Base-by-base conservation (phyloP, 2,329 filamentous ascomycete species). In the Penicillium brasilianum region DNA sequence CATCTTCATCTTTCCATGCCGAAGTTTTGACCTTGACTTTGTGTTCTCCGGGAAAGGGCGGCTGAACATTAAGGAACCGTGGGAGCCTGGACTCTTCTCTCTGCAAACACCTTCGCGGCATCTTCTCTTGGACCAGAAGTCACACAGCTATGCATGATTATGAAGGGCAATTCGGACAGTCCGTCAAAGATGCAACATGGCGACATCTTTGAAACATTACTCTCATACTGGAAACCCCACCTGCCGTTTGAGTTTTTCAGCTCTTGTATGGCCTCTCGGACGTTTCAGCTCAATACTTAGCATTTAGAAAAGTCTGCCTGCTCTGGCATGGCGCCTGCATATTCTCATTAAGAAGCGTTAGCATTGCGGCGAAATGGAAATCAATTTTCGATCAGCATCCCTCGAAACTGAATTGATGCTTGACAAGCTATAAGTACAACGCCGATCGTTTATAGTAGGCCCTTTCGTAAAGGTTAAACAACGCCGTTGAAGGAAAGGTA, bases 281-380 rank as follows among this genome's bases (percentile, higher is more conserved):
- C 25, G 14, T 48, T 30, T 16, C 13, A 9, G 44, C 28, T 22
- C 14, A 14, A 28, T 25, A 30, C 11, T 13, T 46, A 20, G 14
- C 46, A 34, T 50, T 28, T 50, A 55, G 22, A 46, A 51, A 54
- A 55, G 28, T 54, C 51, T 32, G 41, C 54, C 56, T 52, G 41
- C 22, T 22, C 32, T 11, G 36, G 44, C 48, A 55, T 48, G 49
- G 58, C 59, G 11, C 52, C 32, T 51, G 53, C 60, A 63, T 61
- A 61, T 57, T 59, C 25, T n/a, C 32, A 60, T 55, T 53, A 59
- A 57, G 13, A 55, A 43, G 58, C 58, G 60, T 61, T 61, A 52
- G 55, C 60, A 60, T 65, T 53, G 59, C 52, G 52, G 62, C 28
- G 55, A 60, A 55, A 62, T 58, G 55, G 58, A 52, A 46, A 18